Conservation (phyloP, 2,329 filamentous ascomycete species). For the Zymoseptoria passerinii region DNA sequence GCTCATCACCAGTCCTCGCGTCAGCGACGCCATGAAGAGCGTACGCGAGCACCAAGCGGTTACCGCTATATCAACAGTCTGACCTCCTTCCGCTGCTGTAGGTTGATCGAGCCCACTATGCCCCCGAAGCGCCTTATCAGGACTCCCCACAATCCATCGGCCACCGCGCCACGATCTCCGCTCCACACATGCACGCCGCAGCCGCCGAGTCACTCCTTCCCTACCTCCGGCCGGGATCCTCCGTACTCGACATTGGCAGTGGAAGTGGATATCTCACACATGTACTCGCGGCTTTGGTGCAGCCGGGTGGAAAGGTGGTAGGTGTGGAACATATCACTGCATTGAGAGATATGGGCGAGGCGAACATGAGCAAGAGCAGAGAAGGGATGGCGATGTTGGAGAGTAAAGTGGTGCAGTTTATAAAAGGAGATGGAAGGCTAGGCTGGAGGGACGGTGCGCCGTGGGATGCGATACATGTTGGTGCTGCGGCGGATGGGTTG, state of each 20-base stretch:
- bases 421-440: constrained; percentile 57
- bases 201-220: constrained; percentile 56
- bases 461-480: constrained; percentile 94
- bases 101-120: constrained; percentile 85
- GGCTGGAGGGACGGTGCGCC: constrained; percentile 42
- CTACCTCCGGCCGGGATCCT: constrained; percentile 45
- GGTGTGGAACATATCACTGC: constrained; percentile 44
- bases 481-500: constrained; percentile 68
- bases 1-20: constrained; percentile 62
- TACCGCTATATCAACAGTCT: background rate
- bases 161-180: constrained; percentile 59
- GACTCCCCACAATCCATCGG: constrained; percentile 64
- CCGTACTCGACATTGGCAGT: constrained; percentile 42
- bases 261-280: constrained; percentile 71
- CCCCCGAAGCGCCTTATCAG: constrained; percentile 61
- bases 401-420: constrained; percentile 58
- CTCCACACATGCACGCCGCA: constrained; percentile 64
- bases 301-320: constrained; percentile 37
- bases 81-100: constrained; percentile 28
- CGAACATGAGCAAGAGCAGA: constrained; percentile 38
- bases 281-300: constrained; percentile 71
- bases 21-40: constrained; percentile 71
- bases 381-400: constrained; percentile 50
- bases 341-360: constrained; percentile 34
- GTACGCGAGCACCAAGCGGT: constrained; percentile 35